Evolutionary conservation across 1,284 basidiomycete genomes (phyloP), one percentile per base, ranked within the genome.

Genomic region (Omphalotus olearius): DNA sequence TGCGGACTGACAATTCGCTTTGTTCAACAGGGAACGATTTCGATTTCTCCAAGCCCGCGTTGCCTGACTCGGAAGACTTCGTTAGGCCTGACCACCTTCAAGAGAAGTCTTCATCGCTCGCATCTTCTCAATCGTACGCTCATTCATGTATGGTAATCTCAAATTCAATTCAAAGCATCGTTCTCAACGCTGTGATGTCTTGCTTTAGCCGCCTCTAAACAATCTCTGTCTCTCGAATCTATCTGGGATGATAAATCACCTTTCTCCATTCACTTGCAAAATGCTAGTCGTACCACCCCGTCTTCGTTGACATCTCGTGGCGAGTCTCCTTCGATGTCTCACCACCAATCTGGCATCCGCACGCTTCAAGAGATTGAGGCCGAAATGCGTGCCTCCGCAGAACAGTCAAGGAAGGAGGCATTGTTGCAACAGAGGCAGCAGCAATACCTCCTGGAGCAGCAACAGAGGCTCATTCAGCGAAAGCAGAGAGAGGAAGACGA

Each of bases 331-430:
- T 54, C 56, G 23, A 53, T 62, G 23, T 53, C 59, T 46, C 69
- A 62, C 44, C 68, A 57, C 51, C 47, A 65, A 64, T 69, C 66
- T 1, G 80, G 82, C 35, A 79, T 82, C 28, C 83, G 88, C 52
- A 96, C 93, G 0, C 69, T 98, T 23, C 91, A 94, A 58, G 93
- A 98, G 66, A 91, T 98, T 56, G 96, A 99, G 66, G 88, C 90
- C 3, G 92, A 98, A 68, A 91, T 96, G 88, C 74, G 76, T 9
- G 72, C 76, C 6, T 73, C 73, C 39, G 74, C 75, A 42, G 78
- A 79, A 53, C 75, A 74, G 56, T 62, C 68, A 39, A 67, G 72
- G 41, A 50, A 58, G 53, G 53, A 62, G 53, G 55, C 54, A 23
- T 16, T 51, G 18, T 37, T 46, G n/a, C 69, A 69, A 50, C 64